Conservation (phyloP, 2,329 filamentous ascomycete genomes). For the Arachnopeziza araneosa region DNA sequence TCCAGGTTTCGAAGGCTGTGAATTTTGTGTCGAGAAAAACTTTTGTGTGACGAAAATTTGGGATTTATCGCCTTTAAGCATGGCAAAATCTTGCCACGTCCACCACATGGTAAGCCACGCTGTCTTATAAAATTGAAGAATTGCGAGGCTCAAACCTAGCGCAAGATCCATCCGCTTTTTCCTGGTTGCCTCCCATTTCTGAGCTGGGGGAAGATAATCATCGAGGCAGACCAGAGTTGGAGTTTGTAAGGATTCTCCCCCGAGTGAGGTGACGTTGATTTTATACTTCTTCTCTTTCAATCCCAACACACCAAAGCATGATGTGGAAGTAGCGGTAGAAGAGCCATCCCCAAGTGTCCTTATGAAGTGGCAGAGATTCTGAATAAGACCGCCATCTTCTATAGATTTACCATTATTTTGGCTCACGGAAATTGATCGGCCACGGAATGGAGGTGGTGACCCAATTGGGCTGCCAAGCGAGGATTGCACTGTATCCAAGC, state of each 20-base stretch:
- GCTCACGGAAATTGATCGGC: neutral
- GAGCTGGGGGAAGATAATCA: slow-evolving; percentile 2
- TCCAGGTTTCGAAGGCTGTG: neutral
- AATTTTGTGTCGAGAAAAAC: slow-evolving; percentile 7
- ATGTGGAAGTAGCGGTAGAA: neutral
- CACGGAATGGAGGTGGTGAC: neutral
- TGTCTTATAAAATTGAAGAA: slow-evolving; percentile 7
- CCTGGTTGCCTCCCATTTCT: neutral
- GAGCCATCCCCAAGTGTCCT: neutral
- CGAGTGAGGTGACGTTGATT: slow-evolving; percentile 2
- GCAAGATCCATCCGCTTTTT: slow-evolving; percentile 8
- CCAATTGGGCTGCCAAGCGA: neutral
- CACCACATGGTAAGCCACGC: slow-evolving; percentile 7
- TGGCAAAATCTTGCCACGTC: slow-evolving; percentile 8
- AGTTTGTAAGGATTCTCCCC: neutral
- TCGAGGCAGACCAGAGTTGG: slow-evolving; percentile 2
- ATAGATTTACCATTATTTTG: neutral
- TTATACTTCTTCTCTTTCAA: neutral
- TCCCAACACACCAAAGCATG: neutral
- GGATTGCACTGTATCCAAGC: neutral
- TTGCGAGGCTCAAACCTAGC: slow-evolving; percentile 4
- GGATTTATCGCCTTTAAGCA: slow-evolving; percentile 4
- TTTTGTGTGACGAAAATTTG: slow-evolving; percentile 10
- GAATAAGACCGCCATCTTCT: neutral
- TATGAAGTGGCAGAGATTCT: neutral